Evolutionary conservation across 495 filamentous ascomycete species (phyloP).

Genomic region (Tuber brumale): DNA sequence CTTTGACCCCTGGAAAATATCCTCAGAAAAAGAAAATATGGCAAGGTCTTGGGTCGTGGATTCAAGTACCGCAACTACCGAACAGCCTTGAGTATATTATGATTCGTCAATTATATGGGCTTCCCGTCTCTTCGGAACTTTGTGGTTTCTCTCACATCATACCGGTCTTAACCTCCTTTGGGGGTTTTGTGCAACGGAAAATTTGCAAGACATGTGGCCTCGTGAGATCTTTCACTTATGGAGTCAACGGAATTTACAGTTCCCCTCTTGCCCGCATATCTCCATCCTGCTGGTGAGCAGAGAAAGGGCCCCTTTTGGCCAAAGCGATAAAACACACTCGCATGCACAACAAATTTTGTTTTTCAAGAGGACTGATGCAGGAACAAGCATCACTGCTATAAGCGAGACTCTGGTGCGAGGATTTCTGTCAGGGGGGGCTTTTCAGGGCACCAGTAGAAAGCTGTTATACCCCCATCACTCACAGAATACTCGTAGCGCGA

Average conservation of each 20-base stretch:
- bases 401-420: neutral
- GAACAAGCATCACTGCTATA: neutral
- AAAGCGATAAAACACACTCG: neutral
- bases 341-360: neutral
- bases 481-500: neutral
- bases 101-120: neutral
- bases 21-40: neutral
- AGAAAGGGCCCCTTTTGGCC: neutral
- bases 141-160: neutral
- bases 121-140: neutral
- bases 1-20: neutral
- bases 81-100: neutral
- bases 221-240: neutral
- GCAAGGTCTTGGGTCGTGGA: neutral
- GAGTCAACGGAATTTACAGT: neutral
- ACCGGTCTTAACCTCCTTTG: neutral
- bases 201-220: neutral
- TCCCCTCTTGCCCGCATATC: neutral
- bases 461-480: neutral
- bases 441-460: constrained; percentile 6
- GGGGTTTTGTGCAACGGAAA: neutral
- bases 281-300: neutral
- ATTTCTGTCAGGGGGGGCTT: neutral
- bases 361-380: neutral
- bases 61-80: neutral